phyloP scores from a whole-genome alignment of 2,329 filamentous ascomycete genomes.

The Chrysoporthe puriensis region DNA sequence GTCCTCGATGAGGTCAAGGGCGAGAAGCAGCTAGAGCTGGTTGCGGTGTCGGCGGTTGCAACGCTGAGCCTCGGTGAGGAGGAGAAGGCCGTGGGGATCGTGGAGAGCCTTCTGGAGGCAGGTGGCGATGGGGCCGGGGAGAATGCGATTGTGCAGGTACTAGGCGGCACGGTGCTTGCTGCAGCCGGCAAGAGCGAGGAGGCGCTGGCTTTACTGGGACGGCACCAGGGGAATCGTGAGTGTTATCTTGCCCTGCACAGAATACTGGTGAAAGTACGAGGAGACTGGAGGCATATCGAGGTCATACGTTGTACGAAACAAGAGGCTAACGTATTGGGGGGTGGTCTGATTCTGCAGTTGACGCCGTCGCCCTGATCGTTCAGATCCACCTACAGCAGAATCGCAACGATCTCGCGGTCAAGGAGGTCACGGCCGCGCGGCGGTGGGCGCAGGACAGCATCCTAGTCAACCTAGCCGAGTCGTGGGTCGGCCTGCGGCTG shows the following conservation, averaged over 20 bases:
- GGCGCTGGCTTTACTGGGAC: constrained; percentile 75
- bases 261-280: not conserved
- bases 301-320: constrained; percentile 8
- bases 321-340: constrained; percentile 32
- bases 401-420: constrained; percentile 84
- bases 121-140: constrained; percentile 69
- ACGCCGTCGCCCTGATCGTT: constrained; percentile 82
- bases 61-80: constrained; percentile 63
- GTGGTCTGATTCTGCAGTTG: constrained; percentile 47
- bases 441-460: constrained; percentile 95
- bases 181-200: constrained; percentile 81
- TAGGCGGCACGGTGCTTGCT: constrained; percentile 81
- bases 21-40: constrained; percentile 69
- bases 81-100: constrained; percentile 63
- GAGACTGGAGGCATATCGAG: not conserved
- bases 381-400: constrained; percentile 94
- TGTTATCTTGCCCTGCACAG: constrained; percentile 31
- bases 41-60: constrained; percentile 77
- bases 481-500: constrained; percentile 88
- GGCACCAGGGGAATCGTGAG: constrained; percentile 86
- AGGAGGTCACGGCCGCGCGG: constrained; percentile 84
- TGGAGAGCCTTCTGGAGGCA: constrained; percentile 69
- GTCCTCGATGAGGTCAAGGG: constrained; percentile 72
- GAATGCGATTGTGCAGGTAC: constrained; percentile 79
- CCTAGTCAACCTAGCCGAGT: constrained; percentile 91